Evolutionary conservation across 805 yeast species (phyloP).

Genomic region (Debaryomyces maramus): DNA sequence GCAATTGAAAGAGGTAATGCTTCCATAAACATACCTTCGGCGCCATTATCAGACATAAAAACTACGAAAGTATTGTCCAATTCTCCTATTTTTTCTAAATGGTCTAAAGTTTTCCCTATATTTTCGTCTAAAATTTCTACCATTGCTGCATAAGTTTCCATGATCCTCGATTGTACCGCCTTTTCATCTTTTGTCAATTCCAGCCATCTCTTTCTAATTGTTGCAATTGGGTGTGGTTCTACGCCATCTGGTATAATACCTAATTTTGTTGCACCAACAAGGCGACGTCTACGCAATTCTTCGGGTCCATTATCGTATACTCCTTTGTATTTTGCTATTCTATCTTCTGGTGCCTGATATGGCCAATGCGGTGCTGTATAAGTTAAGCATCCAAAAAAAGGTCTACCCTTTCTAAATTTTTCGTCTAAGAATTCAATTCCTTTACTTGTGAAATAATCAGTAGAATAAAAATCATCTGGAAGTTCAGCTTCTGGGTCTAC

Average conservation of each 20-base stretch:
- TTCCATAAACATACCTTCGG: conserved; percentile 60
- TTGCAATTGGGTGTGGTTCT: conserved; percentile 45
- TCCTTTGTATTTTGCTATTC: conserved; percentile 49
- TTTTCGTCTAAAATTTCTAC: conserved; percentile 54
- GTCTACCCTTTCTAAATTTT: conserved; percentile 39
- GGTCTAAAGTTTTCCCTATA: conserved; percentile 48
- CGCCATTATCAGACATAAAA: conserved; percentile 66
- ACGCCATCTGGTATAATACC: conserved; percentile 48
- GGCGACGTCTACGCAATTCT: conserved; percentile 38
- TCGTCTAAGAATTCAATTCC: conserved; percentile 37
- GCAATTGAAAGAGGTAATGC: conserved; percentile 47
- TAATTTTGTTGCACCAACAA: conserved; percentile 39
- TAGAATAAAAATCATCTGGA: conserved; percentile 50
- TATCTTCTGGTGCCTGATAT: conserved; percentile 54
- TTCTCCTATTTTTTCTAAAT: conserved; percentile 43
- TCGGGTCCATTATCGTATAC: conserved; percentile 51
- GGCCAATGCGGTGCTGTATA: conserved; percentile 73
- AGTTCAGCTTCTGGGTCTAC: conserved; percentile 36
- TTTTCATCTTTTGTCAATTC: conserved; percentile 41
- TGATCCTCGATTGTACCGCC: conserved; percentile 39
- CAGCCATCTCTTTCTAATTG: conserved; percentile 46
- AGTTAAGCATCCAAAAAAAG: conserved; percentile 55
- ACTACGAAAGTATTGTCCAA: conserved; percentile 56
- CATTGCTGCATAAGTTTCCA: conserved; percentile 67
- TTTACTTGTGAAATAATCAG: conserved; percentile 45